Conservation (phyloP, 2,329 filamentous ascomycete species). For the Fusarium agapanthi region DNA sequence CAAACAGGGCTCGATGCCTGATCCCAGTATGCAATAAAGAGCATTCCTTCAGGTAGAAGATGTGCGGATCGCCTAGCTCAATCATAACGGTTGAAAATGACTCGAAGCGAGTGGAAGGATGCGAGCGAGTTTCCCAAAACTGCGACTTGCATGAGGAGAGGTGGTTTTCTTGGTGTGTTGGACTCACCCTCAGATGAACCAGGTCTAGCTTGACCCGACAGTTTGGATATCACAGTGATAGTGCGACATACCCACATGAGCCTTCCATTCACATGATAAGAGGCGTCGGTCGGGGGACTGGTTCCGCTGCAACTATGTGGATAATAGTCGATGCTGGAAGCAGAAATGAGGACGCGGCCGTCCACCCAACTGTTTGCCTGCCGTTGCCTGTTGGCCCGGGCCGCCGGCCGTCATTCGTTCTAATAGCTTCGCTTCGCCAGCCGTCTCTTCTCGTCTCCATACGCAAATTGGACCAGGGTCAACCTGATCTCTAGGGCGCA, state of each 20-base stretch:
- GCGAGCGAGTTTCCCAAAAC: conserved; percentile 11
- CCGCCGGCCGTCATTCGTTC: not conserved
- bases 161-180: conserved; percentile 17
- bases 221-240: conserved; percentile 39
- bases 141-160: conserved; percentile 20
- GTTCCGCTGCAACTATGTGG: conserved; percentile 23
- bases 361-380: not conserved
- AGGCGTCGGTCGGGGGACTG: conserved; percentile 31
- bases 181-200: conserved; percentile 11
- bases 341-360: conserved; percentile 1
- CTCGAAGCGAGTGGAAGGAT: conserved; percentile 10
- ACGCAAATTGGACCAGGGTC: not conserved
- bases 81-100: conserved; percentile 6
- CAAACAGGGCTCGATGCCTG: conserved; percentile 20
- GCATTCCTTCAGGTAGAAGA: not conserved
- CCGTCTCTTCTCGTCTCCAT: not conserved
- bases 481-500: conserved; percentile 3
- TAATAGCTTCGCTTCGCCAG: conserved; percentile 5
- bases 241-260: conserved; percentile 29
- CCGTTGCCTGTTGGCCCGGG: not conserved
- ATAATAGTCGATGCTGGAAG: not conserved
- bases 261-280: conserved; percentile 42
- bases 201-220: conserved; percentile 36
- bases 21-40: conserved; percentile 20
- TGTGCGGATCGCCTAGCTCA: conserved; percentile 10